phyloP scores from a whole-genome alignment of 2,329 filamentous ascomycete genomes.

The Claviceps lovelessii region DNA sequence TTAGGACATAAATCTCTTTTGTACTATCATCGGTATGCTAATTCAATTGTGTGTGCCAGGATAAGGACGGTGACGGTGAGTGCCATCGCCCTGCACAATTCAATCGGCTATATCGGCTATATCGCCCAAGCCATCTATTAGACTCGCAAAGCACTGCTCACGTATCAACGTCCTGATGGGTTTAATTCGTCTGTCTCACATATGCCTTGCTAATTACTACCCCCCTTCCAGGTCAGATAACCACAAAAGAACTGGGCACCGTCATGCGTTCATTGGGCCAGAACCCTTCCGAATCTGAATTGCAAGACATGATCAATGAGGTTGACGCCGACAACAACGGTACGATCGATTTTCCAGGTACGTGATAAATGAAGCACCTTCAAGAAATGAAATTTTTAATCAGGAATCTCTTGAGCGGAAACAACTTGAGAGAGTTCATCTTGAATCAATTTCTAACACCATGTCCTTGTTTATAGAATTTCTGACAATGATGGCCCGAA shows the following conservation, averaged over 20 bases:
- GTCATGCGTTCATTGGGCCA: slow-evolving; percentile 84
- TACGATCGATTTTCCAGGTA: slow-evolving; percentile 84
- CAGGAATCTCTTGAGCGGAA: not conserved
- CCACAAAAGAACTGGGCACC: slow-evolving; percentile 77
- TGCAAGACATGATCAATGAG: slow-evolving; percentile 92
- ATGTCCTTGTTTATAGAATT: slow-evolving; percentile 45
- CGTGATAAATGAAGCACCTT: slow-evolving; percentile 12
- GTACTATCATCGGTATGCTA: not conserved
- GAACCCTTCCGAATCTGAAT: slow-evolving; percentile 78
- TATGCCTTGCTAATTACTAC: not conserved
- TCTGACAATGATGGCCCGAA: slow-evolving; percentile 84
- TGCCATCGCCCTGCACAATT: slow-evolving; percentile 14
- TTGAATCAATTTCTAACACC: not conserved
- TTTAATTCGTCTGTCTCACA: not conserved
- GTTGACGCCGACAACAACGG: slow-evolving; percentile 87
- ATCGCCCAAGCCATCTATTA: not conserved
- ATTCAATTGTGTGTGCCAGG: slow-evolving; percentile 33
- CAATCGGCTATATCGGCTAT: not conserved
- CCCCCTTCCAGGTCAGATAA: slow-evolving; percentile 58
- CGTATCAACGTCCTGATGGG: not conserved
- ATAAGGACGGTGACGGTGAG: slow-evolving; percentile 86
- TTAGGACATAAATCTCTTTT: not conserved
- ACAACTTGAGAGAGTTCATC: not conserved
- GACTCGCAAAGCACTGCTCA: not conserved
- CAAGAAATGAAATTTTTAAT: not conserved